phyloP scores from a whole-genome alignment of 1,284 basidiomycete genomes.

The Trichosporon asahii region DNA sequence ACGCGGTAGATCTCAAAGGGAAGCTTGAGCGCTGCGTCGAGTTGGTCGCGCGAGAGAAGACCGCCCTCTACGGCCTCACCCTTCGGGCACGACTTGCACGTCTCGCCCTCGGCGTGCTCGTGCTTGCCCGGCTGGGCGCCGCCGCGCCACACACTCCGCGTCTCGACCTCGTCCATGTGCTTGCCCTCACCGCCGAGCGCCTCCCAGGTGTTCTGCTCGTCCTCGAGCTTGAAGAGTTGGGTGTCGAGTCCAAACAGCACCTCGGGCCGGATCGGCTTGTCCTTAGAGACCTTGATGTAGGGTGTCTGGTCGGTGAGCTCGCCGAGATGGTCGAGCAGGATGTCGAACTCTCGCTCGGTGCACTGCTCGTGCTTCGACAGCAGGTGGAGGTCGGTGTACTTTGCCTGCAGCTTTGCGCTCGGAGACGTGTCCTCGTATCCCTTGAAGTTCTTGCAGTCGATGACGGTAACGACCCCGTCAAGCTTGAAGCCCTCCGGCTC shows the following conservation, averaged over 20 bases:
- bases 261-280: conserved; percentile 56
- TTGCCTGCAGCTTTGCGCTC: conserved; percentile 87
- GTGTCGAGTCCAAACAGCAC: conserved; percentile 81
- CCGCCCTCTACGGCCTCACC: conserved; percentile 28
- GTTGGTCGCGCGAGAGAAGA: conserved; percentile 20
- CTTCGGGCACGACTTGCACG: conserved; percentile 10
- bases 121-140: conserved; percentile 36
- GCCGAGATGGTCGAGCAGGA: conserved; percentile 77
- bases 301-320: conserved; percentile 84
- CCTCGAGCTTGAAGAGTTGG: conserved; percentile 60
- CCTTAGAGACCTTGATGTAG: conserved; percentile 62
- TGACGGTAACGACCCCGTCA: conserved; percentile 81
- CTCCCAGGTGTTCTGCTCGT: conserved; percentile 40
- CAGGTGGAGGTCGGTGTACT: conserved; percentile 82
- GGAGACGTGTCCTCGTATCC: conserved; percentile 86
- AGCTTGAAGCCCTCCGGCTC: conserved; percentile 72
- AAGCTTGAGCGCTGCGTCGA: conserved; percentile 58
- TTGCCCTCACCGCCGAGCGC: conserved; percentile 27
- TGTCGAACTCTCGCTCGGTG: conserved; percentile 69
- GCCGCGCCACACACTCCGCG: conserved; percentile 61
- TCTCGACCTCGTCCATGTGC: conserved; percentile 80
- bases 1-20: conserved; percentile 54
- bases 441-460: conserved; percentile 79
- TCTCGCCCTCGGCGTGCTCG: conserved; percentile 32
- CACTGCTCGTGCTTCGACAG: conserved; percentile 85